Evolutionary conservation across 2,329 filamentous ascomycete genomes (phyloP).

Genomic region (Cyphellophora europaea): DNA sequence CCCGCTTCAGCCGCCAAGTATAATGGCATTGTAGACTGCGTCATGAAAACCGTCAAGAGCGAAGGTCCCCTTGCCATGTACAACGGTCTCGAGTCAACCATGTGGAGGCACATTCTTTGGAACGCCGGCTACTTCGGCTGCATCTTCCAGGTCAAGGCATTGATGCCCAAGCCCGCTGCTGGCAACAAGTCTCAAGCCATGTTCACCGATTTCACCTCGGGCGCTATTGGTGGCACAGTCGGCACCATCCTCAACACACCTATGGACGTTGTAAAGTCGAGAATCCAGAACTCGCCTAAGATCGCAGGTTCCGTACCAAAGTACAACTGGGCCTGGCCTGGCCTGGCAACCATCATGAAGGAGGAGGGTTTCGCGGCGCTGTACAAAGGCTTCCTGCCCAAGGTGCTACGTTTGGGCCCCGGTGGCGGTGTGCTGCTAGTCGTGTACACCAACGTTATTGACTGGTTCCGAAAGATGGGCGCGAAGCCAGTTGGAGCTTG

Average conservation of each 20-base stretch:
- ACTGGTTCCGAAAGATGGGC: slow-evolving; percentile 74
- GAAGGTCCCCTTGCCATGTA: slow-evolving; percentile 86
- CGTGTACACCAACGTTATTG: slow-evolving; percentile 45
- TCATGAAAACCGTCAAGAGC: slow-evolving; percentile 60
- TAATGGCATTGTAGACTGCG: slow-evolving; percentile 44
- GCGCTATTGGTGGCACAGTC: slow-evolving; percentile 76
- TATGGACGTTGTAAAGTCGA: slow-evolving; percentile 94
- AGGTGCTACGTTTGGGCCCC: slow-evolving; percentile 71
- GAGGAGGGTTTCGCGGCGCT: slow-evolving; percentile 88
- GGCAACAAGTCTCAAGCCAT: slow-evolving; percentile 69
- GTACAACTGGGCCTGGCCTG: slow-evolving; percentile 98
- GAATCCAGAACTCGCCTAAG: slow-evolving; percentile 90
- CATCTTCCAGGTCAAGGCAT: slow-evolving; percentile 88
- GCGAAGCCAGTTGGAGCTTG: slow-evolving; percentile 16
- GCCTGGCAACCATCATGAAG: slow-evolving; percentile 73
- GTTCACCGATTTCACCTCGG: slow-evolving; percentile 77
- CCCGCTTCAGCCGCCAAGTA: slow-evolving; percentile 76
- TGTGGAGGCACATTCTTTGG: slow-evolving; percentile 94
- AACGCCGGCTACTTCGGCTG: slow-evolving; percentile 96
- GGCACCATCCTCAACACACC: slow-evolving; percentile 93
- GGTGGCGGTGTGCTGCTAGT: slow-evolving; percentile 52
- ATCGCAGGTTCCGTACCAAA: slow-evolving; percentile 73
- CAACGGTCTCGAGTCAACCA: slow-evolving; percentile 90
- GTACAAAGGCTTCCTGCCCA: slow-evolving; percentile 97
- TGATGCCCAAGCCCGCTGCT: slow-evolving; percentile 66